Evolutionary conservation across 345 rosid genomes (phyloP).

Genomic region (Populus simonii): DNA sequence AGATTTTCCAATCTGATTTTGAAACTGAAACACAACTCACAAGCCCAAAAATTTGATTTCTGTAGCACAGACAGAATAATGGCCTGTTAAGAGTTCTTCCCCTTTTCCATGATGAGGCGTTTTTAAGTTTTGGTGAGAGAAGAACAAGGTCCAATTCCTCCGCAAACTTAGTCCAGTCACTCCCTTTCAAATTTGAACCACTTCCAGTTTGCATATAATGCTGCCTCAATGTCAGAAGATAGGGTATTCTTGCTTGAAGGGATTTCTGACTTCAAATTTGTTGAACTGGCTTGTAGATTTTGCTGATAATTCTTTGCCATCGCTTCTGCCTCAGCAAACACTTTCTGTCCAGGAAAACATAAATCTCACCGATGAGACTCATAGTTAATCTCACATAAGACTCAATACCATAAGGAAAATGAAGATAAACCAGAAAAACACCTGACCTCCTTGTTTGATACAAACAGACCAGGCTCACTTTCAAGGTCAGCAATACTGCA

Average conservation of each 20-base stretch:
- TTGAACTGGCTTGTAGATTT: constrained; percentile 40
- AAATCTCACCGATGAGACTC: constrained; percentile 3
- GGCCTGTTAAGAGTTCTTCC: neutral
- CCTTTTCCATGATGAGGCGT: neutral
- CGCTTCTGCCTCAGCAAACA: constrained; percentile 76
- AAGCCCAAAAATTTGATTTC: neutral
- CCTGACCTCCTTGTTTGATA: constrained; percentile 69
- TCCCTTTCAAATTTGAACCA: constrained; percentile 81
- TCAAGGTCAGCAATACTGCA: constrained; percentile 84
- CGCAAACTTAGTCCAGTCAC: constrained; percentile 15
- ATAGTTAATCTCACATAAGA: neutral
- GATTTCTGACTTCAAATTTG: constrained; percentile 21
- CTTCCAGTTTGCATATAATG: constrained; percentile 72
- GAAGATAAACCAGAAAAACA: neutral
- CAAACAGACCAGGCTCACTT: constrained; percentile 81
- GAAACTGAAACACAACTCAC: neutral
- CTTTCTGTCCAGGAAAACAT: constrained; percentile 43
- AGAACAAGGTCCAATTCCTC: neutral
- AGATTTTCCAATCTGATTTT: neutral
- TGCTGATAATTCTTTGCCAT: constrained; percentile 78
- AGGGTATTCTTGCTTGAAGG: constrained; percentile 30
- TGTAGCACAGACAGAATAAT: neutral
- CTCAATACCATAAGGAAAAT: neutral
- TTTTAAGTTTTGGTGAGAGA: neutral
- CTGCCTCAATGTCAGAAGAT: constrained; percentile 50